Conservation (phyloP, 345 rosid species). For the Nasturtium officinale region DNA sequence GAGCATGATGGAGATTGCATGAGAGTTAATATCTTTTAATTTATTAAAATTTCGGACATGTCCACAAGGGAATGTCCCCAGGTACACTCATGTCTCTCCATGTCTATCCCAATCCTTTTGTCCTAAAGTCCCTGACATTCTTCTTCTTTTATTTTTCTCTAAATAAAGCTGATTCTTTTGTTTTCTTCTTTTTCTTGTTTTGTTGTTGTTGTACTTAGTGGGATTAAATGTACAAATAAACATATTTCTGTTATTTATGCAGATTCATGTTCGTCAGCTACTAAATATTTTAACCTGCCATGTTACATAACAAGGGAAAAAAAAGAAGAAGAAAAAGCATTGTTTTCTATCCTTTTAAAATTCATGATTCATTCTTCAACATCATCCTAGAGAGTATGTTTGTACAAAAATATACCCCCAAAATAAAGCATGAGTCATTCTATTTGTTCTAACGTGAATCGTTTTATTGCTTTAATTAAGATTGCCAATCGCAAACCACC, state of each 20-base stretch:
- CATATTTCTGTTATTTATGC: too few species aligned
- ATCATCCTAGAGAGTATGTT: background rate
- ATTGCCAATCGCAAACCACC: slow-evolving; percentile 26
- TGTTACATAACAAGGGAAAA: background rate
- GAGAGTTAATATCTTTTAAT: slow-evolving; percentile 18
- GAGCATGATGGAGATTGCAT: slow-evolving; percentile 32
- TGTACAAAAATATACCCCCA: background rate
- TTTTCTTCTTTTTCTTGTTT: background rate
- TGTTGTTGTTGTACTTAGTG: too few species aligned
- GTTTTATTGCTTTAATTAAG: slow-evolving; percentile 9
- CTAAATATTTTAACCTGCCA: background rate
- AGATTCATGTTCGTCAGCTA: background rate
- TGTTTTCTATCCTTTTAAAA: background rate
- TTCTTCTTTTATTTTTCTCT: slow-evolving; percentile 4
- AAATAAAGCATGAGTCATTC: background rate
- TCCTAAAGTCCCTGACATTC: slow-evolving; percentile 38
- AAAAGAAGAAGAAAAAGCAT: background rate
- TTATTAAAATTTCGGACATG: slow-evolving; percentile 33
- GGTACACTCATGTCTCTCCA: slow-evolving; percentile 38
- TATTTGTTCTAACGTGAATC: slow-evolving; percentile 3
- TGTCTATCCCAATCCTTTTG: slow-evolving; percentile 30
- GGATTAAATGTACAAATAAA: background rate
- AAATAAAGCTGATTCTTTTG: background rate
- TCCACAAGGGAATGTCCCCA: slow-evolving; percentile 42
- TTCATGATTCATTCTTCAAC: background rate